phyloP scores from a whole-genome alignment of 2,329 filamentous ascomycete species.

The Aspergillus sp. region DNA sequence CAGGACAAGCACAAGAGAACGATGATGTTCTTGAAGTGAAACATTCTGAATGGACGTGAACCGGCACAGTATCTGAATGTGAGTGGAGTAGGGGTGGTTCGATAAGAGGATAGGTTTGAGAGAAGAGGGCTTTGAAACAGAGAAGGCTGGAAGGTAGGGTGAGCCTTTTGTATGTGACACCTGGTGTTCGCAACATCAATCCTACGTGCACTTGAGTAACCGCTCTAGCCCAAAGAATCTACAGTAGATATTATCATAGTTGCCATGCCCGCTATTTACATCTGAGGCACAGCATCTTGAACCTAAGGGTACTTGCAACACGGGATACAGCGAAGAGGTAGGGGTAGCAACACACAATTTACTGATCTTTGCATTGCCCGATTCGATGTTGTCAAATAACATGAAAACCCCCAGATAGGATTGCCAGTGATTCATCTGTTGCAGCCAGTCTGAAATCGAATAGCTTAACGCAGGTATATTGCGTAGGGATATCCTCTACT shows the following conservation, averaged over 20 bases:
- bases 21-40: not conserved
- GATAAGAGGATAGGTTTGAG: not conserved
- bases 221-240: not conserved
- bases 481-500: no score
- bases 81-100: not conserved
- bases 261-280: no score
- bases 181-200: no score
- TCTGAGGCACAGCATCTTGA: not conserved
- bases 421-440: no score
- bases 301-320: not conserved
- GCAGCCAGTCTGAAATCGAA: no score
- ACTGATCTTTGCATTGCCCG: no score
- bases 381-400: no score
- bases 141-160: not conserved
- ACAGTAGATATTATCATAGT: not conserved
- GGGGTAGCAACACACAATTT: no score
- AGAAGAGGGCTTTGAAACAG: not conserved
- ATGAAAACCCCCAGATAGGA: no score
- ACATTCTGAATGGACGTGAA: not conserved
- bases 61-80: no score
- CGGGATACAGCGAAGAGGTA: not conserved
- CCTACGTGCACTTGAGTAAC: not conserved
- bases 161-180: not conserved
- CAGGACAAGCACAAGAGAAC: not conserved
- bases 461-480: no score